phyloP scores from a whole-genome alignment of 495 filamentous ascomycete genomes.

The Articulospora tetracladia region DNA sequence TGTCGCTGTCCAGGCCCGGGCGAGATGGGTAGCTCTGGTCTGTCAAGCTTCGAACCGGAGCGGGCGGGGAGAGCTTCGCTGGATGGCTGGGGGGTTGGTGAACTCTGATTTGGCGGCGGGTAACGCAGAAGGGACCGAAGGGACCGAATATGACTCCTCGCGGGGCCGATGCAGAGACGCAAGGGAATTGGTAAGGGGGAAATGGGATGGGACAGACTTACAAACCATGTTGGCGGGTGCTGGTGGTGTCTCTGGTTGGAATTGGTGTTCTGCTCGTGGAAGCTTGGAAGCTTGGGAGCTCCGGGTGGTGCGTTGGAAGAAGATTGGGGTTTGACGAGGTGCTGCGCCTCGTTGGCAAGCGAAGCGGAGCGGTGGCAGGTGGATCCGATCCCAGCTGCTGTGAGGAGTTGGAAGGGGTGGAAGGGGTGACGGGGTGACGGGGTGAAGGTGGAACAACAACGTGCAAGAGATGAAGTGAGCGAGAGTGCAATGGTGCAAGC shows the following conservation, averaged over 20 bases:
- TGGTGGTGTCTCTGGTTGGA: background rate
- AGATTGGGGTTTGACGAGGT: constrained; percentile 5
- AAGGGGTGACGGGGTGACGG: too few species aligned
- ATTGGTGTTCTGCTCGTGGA: background rate
- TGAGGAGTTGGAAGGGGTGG: too few species aligned
- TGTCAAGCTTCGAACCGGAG: background rate
- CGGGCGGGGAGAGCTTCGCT: background rate
- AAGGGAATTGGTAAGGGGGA: too few species aligned
- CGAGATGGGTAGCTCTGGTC: background rate
- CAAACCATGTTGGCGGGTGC: constrained; percentile 22
- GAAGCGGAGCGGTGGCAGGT: background rate
- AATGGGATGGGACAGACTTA: constrained; percentile 16
- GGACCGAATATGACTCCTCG: background rate
- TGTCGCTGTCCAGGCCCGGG: too few species aligned
- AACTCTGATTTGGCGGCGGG: background rate
- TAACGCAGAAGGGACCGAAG: too few species aligned
- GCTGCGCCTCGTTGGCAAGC: constrained; percentile 21
- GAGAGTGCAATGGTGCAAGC: too few species aligned
- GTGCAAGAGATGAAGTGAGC: too few species aligned
- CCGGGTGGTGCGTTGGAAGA: background rate
- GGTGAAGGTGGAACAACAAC: too few species aligned
- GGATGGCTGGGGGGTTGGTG: background rate
- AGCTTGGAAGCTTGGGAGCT: background rate
- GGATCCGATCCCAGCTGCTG: background rate
- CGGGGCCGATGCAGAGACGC: background rate